Base-by-base conservation (phyloP, 2,329 filamentous ascomycete species). In the Colletotrichum aenigma region DNA sequence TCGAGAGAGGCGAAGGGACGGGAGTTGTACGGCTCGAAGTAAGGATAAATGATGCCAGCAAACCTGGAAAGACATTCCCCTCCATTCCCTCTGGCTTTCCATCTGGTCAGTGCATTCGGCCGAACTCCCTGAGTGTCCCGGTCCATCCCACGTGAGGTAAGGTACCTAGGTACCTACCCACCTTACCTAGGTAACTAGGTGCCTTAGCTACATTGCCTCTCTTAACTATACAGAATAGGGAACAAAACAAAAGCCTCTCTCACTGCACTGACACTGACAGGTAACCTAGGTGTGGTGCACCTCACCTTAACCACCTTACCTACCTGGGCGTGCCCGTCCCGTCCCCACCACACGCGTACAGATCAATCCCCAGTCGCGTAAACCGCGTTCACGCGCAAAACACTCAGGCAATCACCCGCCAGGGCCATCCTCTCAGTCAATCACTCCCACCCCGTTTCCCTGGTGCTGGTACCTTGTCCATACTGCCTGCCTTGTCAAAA, bases 381-480 rank as follows among this genome's bases (percentile, higher is more conserved):
- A 69, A 72, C 21, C 66, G 66, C 66, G 66, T 68, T 30, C 30
- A 30, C 70, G 70, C 70, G 55, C 70, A 69, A n/a, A 28, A 38
- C 55, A 55, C 66, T 70, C 43, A 34, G 16, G 18, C 15, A 38
- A 38, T 38, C 36, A 61, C n/a, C 16, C 18, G 28, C 58, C 58
- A n/a, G 26, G 26, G 30, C 58, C 30, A 32, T 61, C 56, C 58
- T 43, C 28, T 62, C 65, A 38, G 36, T 69, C 66, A 73, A 66
- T 38, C 65, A 61, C 7, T 61, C 16, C n/a, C 58, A 30, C n/a
- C 30, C 13, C n/a, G 58, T 62, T 34, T 52, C n/a, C n/a, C 43
- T 52, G n/a, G 43, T 24, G 43, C 43, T 43, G 68, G 32, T 58
- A 65, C 61, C 61, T 38, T 65, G 61, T 38, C 62, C 70, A 71